phyloP scores from a whole-genome alignment of 2,329 filamentous ascomycete genomes.

The Phaeosphaeriaceae sp. region DNA sequence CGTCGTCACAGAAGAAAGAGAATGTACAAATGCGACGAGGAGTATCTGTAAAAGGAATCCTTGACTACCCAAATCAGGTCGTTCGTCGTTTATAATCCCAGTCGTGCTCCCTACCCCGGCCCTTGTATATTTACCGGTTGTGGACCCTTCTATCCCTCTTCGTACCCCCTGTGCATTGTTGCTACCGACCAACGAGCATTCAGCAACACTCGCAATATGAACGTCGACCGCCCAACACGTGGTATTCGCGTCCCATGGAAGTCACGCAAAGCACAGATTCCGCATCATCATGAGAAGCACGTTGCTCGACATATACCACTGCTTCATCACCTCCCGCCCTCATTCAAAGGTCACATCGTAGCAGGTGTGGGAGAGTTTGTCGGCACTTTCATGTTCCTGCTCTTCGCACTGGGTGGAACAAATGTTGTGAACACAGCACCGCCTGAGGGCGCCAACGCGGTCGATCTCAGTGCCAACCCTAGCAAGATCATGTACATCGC shows the following conservation, averaged over 20 bases:
- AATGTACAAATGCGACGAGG: neutral
- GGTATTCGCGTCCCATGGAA: slow-evolving; percentile 12
- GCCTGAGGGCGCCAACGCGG: slow-evolving; percentile 7
- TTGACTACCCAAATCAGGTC: neutral
- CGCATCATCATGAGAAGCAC: slow-evolving; percentile 4
- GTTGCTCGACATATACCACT: slow-evolving; percentile 7
- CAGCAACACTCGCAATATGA: slow-evolving; percentile 5
- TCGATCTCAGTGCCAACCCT: slow-evolving; percentile 22
- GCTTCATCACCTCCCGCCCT: slow-evolving; percentile 11
- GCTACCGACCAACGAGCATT: neutral
- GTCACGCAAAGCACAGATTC: slow-evolving; percentile 7
- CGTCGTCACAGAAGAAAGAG: neutral
- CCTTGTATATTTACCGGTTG: neutral
- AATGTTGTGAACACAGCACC: slow-evolving; percentile 41
- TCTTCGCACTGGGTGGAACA: slow-evolving; percentile 31
- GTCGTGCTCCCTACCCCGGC: neutral
- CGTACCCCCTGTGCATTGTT: neutral
- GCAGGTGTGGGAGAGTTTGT: slow-evolving; percentile 49
- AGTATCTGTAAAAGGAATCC: neutral
- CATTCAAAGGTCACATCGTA: slow-evolving; percentile 12
- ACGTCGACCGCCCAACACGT: slow-evolving; percentile 15
- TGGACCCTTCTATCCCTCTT: neutral
- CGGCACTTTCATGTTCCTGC: slow-evolving; percentile 53
- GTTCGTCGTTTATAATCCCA: neutral
- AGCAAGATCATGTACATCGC: slow-evolving; percentile 38